Evolutionary conservation across 2,329 filamentous ascomycete species (phyloP), one percentile per base, ranked within the genome.

Genomic region (Orbilia blumenaviensis): DNA sequence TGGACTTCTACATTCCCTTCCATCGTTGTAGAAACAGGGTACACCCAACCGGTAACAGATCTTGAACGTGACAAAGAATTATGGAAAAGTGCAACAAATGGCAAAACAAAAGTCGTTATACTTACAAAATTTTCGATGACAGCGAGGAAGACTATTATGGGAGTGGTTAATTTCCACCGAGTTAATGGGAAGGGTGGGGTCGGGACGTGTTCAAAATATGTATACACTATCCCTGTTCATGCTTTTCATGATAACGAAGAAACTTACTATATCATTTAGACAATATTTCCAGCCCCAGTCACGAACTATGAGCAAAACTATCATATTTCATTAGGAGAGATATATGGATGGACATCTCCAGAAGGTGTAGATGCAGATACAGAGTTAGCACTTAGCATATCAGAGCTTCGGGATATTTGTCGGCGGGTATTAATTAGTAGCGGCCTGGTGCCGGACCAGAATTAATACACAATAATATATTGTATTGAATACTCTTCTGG

Each of bases 61-160:
- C 69, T 74, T 2, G 69, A 74, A 16, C 61, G 62, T 1, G 61
- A 74, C 6, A 74, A 74, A 32, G 69, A 66, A 10, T 66, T 74
- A 12, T 74, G 69, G 68, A 74, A 74, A 50, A 46, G n/a, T 4
- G 29, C 42, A 2, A 66, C 61, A 8, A 62, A 66, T n/a, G 52
- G 69, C 7, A 21, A 66, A 62, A 74, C 69, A 14, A 74, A 66
- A 38, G 34, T 74, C 7, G 36, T 74, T 0, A 61, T 66, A 6
- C 25, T 66, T 41, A 66, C 61, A 3, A 74, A 74, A 34, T 74
- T 74, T 18, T 44, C 41, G 16, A 38, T 29, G 5, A 52, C 69
- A 0, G 36, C 32, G 10, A 42, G 69, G 34, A 25, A 29, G 2
- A 74, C 69, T 6, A 12, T 74, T 32, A 66, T 54, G 44, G 63